These are phyloP conservation scores for Raphanus raphanistrum DNA, from an alignment of 345 rosid species.

Conservation along the genomic window DNA sequence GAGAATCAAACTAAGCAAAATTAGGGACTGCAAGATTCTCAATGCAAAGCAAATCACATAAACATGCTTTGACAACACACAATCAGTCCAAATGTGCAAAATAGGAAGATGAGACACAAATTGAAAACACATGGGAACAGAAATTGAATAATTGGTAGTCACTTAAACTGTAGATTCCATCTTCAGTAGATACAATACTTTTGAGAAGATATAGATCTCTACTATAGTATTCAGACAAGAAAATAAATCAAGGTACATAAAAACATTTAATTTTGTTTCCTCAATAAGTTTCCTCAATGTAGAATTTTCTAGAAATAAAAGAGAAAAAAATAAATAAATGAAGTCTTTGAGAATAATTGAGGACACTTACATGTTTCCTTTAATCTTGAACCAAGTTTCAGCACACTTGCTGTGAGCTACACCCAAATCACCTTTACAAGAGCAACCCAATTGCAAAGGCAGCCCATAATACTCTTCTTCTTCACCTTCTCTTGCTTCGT, in stretches of 20 bases:
- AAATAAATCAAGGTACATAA: not conserved
- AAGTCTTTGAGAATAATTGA: not conserved
- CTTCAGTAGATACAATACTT: slow-evolving; percentile 19
- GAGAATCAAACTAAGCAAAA: slow-evolving; percentile 8
- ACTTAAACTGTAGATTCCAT: slow-evolving; percentile 26
- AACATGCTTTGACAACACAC: not conserved
- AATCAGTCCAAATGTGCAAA: not conserved
- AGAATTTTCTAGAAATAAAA: slow-evolving; percentile 3
- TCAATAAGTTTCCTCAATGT: slow-evolving; percentile 2
- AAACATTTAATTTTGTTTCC: slow-evolving; percentile 23
- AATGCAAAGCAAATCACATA: slow-evolving; percentile 24
- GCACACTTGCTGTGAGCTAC: slow-evolving; percentile 62
- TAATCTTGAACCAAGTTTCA: slow-evolving; percentile 69
- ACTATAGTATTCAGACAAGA: slow-evolving; percentile 20
- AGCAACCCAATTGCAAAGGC: slow-evolving; percentile 55
- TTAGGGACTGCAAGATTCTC: not conserved
- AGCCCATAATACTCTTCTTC: slow-evolving; percentile 43
- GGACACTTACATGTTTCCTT: slow-evolving; percentile 53
- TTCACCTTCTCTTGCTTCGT: slow-evolving; percentile 19
- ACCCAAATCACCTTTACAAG: slow-evolving; percentile 59
- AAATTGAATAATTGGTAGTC: slow-evolving; percentile 2
- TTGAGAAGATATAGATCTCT: slow-evolving; percentile 21
- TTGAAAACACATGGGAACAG: slow-evolving; percentile 21
- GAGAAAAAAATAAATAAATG: not conserved
- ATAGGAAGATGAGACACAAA: slow-evolving; percentile 11